Evolutionary conservation across 768 basidiomycete species (phyloP), one percentile per base, ranked within the genome.

Genomic region (Russula vinacea): DNA sequence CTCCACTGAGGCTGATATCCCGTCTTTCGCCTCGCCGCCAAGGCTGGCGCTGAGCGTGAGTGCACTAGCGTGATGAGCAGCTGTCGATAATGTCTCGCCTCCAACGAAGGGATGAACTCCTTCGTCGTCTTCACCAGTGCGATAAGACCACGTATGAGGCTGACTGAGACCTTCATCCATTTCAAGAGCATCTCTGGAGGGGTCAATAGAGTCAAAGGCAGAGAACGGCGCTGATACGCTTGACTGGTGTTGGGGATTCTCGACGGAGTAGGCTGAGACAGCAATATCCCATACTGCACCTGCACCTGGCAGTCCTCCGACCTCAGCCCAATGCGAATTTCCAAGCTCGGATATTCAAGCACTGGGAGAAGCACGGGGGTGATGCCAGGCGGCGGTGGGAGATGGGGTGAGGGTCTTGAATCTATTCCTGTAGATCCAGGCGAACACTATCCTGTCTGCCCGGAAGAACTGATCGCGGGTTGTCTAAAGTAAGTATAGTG

Each of bases 51-150:
- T 89, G 19, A 97, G 80, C 0, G 94, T 96, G 58, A 96, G 78
- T 2, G 85, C 92, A 67, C 89, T 92, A 29, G 92, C 93, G 74
- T 97, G 94, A 74, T 97, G 94, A 1, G 87, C 91, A 10, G 84
- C 85, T 0, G 94, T 95, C 0, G 91, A 94, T 63, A 92, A 74
- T 0, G 89, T 90, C 62, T 86, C 84, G 22, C 82, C 85, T 47
- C 80, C 83, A 3, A 67, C 73, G 67, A 85, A 90, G 0, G 88
- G 87, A 67, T 82, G 79, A 39, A 87, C 76, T 22, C 84, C 87
- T 14, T 88, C 87, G 5, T 89, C 87, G 60, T 83, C 80, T 56
- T 89, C 84, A 64, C 81, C 83, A 7, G 74, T 71, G 57, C 70
- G 76, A 57, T 73, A 74, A 10, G 75, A 77, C 74, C 75, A 77